phyloP scores from a whole-genome alignment of 805 yeast species.

The Jamesozyma rosinii region DNA sequence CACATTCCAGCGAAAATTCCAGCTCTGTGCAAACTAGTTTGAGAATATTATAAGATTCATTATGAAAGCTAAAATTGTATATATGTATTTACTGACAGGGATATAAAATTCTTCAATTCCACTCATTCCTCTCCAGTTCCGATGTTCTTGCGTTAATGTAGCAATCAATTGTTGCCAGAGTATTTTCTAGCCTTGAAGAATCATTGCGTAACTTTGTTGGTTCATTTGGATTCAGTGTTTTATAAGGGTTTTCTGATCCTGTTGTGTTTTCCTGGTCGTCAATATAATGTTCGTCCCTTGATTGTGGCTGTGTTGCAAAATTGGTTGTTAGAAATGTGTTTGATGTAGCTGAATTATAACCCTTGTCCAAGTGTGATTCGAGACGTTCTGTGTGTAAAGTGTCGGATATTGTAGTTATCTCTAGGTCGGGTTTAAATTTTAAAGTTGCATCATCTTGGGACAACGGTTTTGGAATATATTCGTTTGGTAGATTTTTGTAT shows the following conservation, averaged over 20 bases:
- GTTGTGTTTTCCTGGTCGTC: no score
- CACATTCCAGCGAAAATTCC: no score
- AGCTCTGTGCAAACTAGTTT: no score
- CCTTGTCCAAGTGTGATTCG: neutral
- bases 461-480: slow-evolving; percentile 6
- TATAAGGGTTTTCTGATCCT: neutral
- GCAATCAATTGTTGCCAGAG: neutral
- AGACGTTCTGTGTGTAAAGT: neutral
- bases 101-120: neutral
- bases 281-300: neutral
- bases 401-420: slow-evolving; percentile 5
- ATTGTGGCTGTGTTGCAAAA: neutral
- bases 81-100: neutral
- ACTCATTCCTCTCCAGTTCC: neutral
- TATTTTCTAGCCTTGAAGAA: neutral
- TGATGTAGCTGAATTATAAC: slow-evolving; percentile 5
- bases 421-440: slow-evolving; percentile 7
- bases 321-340: slow-evolving; percentile 3
- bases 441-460: slow-evolving; percentile 3
- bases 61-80: no score
- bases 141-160: neutral
- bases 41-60: no score
- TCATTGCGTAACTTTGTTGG: no score
- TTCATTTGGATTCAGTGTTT: neutral
- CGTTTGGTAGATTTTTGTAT: slow-evolving; percentile 9